Base-by-base conservation (phyloP, 768 basidiomycete genomes). In the Serendipita vermifera region DNA sequence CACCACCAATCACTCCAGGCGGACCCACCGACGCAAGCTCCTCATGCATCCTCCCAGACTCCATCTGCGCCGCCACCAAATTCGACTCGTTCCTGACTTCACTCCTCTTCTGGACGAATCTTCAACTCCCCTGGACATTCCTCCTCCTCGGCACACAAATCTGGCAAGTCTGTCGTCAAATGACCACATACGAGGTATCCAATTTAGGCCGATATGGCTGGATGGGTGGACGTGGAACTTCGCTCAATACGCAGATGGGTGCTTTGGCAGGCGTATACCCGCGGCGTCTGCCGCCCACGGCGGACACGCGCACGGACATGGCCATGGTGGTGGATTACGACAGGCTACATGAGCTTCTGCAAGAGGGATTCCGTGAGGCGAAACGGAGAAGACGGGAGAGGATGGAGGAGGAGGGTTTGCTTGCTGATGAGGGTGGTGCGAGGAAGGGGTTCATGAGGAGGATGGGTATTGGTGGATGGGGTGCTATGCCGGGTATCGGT, bases 121-220 rank as follows among this genome's bases (percentile, higher is more conserved):
- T 98, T 5, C 94, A 99, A 65, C 81, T 99, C n/a, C 78, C 82
- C 1, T 99, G 96, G 94, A 99, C 96, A 1, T 69, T 78, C 46
- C 76, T 99, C 56, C 83, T 99, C 29, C 82, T 96, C 43, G 79
- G 76, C 40, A 81, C 82, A 3, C 94, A 99, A 63, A 73, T 83
- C 46, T 94, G 88, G 87, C 94, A 99, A 69, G 81, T 97, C 55
- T 79, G 84, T 2, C 79, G 84, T 24, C 93, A 98, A 64, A 89
- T 98, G 79, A 99, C 94, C 1, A 97, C 93, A 0, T 77, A 93
- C 55, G 94, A 99, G 66, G 89, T 98, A 2, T 84, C 83, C 58
- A 99, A 99, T 65, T 81, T 98, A 2, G 91, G 93, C 3, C 80
- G 93, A 40, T 97, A 83, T 64, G 94, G 96, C 11, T 97, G 83